Evolutionary conservation across 345 rosid species (phyloP).

Genomic region (Eucalyptus curtisii): DNA sequence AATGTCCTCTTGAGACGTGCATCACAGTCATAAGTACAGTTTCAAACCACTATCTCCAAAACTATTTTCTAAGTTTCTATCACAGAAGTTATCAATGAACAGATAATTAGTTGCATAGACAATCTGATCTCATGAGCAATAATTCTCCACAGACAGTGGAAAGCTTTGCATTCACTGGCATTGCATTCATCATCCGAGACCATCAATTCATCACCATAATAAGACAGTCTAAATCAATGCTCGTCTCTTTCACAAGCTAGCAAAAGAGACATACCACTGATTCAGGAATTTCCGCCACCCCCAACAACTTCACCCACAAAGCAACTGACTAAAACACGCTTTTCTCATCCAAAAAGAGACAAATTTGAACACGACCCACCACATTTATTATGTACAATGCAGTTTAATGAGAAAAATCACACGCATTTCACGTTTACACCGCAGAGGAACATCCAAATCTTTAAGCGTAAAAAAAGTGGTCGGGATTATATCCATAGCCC

Average conservation of each 20-base stretch:
- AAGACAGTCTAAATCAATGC: neutral
- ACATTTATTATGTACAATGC: neutral
- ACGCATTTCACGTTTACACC: neutral
- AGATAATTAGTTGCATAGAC: neutral
- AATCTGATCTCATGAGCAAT: neutral
- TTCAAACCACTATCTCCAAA: neutral
- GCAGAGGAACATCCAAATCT: neutral
- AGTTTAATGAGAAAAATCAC: neutral
- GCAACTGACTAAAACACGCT: neutral
- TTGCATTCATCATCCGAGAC: neutral
- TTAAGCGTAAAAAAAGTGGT: accelerated
- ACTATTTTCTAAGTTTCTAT: neutral
- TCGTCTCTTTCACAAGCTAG: neutral
- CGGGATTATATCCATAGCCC: neutral
- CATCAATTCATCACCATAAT: neutral
- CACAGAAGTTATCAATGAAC: neutral
- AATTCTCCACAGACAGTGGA: neutral
- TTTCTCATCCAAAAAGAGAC: neutral
- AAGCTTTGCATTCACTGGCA: neutral
- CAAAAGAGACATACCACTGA: neutral
- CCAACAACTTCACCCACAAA: neutral
- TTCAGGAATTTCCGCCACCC: neutral
- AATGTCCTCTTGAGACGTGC: neutral
- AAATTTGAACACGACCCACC: neutral
- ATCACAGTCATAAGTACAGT: neutral